Evolutionary conservation across 1,139 yeast genomes (phyloP), one percentile per base, ranked within the genome.

Genomic region (Sugiyamaella neomexicana): DNA sequence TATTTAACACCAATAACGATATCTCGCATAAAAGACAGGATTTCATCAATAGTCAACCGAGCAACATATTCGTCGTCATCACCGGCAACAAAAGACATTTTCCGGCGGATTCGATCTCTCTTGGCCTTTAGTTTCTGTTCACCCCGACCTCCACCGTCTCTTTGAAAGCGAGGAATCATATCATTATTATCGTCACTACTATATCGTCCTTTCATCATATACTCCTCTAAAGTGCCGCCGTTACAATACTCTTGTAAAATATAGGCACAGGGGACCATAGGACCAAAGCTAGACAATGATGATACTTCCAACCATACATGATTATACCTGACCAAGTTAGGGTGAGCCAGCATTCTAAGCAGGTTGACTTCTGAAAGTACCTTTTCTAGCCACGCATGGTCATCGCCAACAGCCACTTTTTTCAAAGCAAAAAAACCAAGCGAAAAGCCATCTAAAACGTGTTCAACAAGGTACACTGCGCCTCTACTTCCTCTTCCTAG

Each of bases 291-390:
- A 17, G 81, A 76, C 31, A 83, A 68, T 38, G 79, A 78, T 27
- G 89, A 89, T 66, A 83, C 75, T 65, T 90, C 97, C 39, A 90
- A 71, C 97, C 97, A 90, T 32, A 89, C 96, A 71, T 90, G 97
- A 66, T 89, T 89, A 67, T 90, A 90, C 27, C 87, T 80, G 20
- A 89, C 89, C 61, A 89, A 76, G 66, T 89, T 88, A 23, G 81
- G 76, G 58, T 80, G 81, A 34, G 76, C 69, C 44, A 79, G 73
- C 50, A 76, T 74, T 48, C 80, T 72, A 50, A 81, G 64, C 40
- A 89, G 80, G 61, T 86, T 80, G 2, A 90, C 97, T 66, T 90
- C 97, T 54, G 82, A 79, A 52, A 90, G 74, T 6, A 87, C 91
- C 60, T 81, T 84, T 53, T 81, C 80, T 46, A 89, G 76, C 76